Evolutionary conservation across 208 protist genomes (phyloP), one percentile per base, ranked within the genome.

Genomic region (Trypanosoma scelopori): DNA sequence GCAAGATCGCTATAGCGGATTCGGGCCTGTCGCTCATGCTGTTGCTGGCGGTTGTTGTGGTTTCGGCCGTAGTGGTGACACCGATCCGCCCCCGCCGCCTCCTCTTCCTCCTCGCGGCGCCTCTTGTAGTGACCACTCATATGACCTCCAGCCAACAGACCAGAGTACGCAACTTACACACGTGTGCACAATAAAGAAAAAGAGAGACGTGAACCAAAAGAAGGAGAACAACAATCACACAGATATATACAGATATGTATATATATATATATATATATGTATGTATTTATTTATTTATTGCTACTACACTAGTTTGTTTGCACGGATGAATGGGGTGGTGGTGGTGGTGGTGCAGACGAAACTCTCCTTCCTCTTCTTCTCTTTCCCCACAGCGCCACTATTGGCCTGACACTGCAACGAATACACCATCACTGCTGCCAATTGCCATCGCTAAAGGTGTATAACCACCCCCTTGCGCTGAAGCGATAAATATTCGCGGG

Each of bases 1-100:
- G 78, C 52, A 3, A 96, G 71, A 16, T 93, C 87, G 65, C 84
- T 87, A 72, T 91, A 96, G 22, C 85, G 91, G 15, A 86, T 70
- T 43, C 84, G 78, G 20, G 32, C 28, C 22, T 55, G 50, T 25
- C 35, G 61, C 11, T 49, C 28, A 18, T 55, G 50, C 12, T 47
- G 61, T 4, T 49, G 22, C 37, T 50, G 5, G 41, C 46, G 45
- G 7, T 32, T 16, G 5, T 56, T 28, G 13, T 42, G 16, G 11
- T 59, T 23, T 5, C 43, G 13, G 28, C 45, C 7, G 23, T 61
- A 12, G 23, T 64, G 1, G 30, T 35, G 20, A 9, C 13, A 43
- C 18, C 32, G 53, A 37, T 6, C 41, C 3, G 13, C 7, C 22
- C 60, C 35, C 16, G 3, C 16, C 16, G 69, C 32, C 3, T 68